phyloP scores from a whole-genome alignment of 2,329 filamentous ascomycete species.

The Pseudophaeomoniella oleicola region DNA sequence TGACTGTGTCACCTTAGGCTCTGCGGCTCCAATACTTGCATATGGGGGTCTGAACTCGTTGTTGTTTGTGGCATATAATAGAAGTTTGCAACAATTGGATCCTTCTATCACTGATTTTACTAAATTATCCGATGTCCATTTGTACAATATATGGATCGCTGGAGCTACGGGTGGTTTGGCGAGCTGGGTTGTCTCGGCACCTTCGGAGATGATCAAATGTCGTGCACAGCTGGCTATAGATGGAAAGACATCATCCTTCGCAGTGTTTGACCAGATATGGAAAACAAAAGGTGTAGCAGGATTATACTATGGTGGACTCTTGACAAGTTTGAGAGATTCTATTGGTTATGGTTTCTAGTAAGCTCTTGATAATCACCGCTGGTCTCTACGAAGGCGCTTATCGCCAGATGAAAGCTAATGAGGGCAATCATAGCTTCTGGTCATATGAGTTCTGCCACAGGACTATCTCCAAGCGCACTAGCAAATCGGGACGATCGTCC shows the following conservation, averaged over 20 bases:
- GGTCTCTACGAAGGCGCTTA: no score
- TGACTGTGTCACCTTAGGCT: slow-evolving; percentile 33
- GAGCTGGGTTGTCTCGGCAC: slow-evolving; percentile 73
- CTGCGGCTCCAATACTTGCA: slow-evolving; percentile 71
- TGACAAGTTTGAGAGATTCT: slow-evolving; percentile 72
- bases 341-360: slow-evolving; percentile 94
- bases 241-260: slow-evolving; percentile 42
- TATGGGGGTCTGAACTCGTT: slow-evolving; percentile 86
- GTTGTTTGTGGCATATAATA: slow-evolving; percentile 83
- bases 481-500: slow-evolving; percentile 24
- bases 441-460: slow-evolving; percentile 67
- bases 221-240: slow-evolving; percentile 54
- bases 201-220: slow-evolving; percentile 85
- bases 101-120: slow-evolving; percentile 27
- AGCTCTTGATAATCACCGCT: slow-evolving; percentile 14
- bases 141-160: slow-evolving; percentile 60
- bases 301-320: slow-evolving; percentile 64
- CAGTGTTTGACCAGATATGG: slow-evolving; percentile 48
- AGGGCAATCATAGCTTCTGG: slow-evolving; percentile 50
- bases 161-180: slow-evolving; percentile 71
- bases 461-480: slow-evolving; percentile 26
- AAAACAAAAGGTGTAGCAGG: slow-evolving; percentile 48
- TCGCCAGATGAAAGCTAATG: neutral
- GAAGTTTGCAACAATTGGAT: slow-evolving; percentile 51
- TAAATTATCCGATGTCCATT: slow-evolving; percentile 28